Conservation (phyloP, 306 rosid genomes). For the Trifolium fragiferum region DNA sequence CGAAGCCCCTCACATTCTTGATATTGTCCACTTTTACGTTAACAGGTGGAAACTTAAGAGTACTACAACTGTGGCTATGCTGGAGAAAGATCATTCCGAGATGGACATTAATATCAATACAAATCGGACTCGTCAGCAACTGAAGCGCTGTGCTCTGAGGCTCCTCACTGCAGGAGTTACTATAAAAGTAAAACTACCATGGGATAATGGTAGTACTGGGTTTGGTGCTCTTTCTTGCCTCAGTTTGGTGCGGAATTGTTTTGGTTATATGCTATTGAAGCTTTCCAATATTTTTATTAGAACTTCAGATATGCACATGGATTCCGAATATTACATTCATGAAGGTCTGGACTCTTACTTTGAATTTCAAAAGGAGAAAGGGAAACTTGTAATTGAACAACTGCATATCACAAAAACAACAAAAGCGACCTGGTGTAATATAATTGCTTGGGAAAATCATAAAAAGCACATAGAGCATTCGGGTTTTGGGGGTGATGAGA, state of each 20-base stretch:
- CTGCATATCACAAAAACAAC: neutral
- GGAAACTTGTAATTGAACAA: neutral
- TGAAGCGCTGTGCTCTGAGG: neutral
- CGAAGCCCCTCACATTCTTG: neutral
- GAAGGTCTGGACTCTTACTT: neutral
- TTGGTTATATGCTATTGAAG: no score
- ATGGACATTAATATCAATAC: no score
- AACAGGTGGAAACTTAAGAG: neutral
- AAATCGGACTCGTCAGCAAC: neutral
- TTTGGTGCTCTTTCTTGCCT: no score
- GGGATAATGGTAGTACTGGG: neutral
- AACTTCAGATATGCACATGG: no score
- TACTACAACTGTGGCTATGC: no score
- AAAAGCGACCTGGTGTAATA: neutral
- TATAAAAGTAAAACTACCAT: neutral
- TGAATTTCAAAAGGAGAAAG: neutral
- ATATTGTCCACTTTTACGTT: neutral
- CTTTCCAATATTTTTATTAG: no score
- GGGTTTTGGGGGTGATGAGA: neutral
- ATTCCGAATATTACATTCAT: no score
- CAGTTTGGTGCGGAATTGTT: neutral
- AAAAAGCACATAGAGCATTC: neutral
- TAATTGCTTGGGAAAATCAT: constrained; percentile 21
- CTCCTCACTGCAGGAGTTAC: neutral
- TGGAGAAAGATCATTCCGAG: no score